These are phyloP conservation scores for Lyophyllum decastes DNA, from an alignment of 768 basidiomycete species.

Conservation along the genomic window DNA sequence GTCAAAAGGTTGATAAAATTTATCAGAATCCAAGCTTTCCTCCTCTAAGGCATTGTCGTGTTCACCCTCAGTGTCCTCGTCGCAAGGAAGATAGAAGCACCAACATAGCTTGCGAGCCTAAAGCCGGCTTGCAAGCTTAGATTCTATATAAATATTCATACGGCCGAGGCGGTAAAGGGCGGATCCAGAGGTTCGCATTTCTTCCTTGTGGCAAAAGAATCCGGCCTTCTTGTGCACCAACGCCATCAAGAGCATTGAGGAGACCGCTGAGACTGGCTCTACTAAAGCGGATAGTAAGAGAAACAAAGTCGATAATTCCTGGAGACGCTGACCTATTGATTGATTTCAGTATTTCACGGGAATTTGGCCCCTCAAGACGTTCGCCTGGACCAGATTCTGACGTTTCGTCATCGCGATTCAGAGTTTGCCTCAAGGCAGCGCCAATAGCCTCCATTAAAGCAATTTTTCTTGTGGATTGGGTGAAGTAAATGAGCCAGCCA, in stretches of 20 bases:
- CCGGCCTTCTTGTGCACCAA: constrained; percentile 81
- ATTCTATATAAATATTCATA: constrained; percentile 80
- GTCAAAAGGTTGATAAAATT: constrained; percentile 5
- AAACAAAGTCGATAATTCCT: neutral
- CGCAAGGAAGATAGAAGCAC: constrained; percentile 62
- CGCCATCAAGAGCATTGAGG: constrained; percentile 78
- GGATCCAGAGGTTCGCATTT: constrained; percentile 67
- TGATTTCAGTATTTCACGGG: constrained; percentile 5
- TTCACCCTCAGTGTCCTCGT: constrained; percentile 24
- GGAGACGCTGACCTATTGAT: constrained; percentile 13
- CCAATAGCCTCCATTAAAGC: constrained; percentile 78
- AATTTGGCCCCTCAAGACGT: neutral
- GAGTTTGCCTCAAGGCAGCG: constrained; percentile 49
- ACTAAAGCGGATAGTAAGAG: neutral
- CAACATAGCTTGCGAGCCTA: constrained; percentile 69
- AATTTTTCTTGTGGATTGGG: constrained; percentile 35
- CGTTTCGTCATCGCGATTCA: constrained; percentile 23
- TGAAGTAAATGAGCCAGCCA: neutral
- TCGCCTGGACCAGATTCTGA: neutral
- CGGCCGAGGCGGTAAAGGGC: constrained; percentile 79
- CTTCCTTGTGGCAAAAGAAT: constrained; percentile 82
- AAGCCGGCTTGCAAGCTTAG: constrained; percentile 69
- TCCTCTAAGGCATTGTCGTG: constrained; percentile 15
- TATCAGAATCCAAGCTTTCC: constrained; percentile 17
- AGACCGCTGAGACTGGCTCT: constrained; percentile 72